Evolutionary conservation across 495 filamentous ascomycete species (phyloP), one percentile per base, ranked within the genome.

Genomic region (Alectoria sarmentosa): DNA sequence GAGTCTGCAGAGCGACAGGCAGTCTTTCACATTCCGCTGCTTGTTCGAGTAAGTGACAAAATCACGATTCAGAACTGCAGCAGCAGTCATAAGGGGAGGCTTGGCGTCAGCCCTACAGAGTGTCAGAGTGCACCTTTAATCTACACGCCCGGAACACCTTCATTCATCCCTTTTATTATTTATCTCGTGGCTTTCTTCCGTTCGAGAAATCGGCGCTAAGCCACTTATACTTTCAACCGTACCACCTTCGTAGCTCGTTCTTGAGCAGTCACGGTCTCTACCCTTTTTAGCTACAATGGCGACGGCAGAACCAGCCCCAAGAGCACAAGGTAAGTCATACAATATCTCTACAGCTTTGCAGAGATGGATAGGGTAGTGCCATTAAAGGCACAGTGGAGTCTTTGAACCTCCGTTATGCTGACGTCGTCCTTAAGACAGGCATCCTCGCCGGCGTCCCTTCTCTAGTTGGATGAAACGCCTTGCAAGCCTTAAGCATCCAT

Each of bases 381-480:
- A 26, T 26, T 26, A 11, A 21, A 14, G 26, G 13, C 44, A 23
- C 10, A 10, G 10, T 26, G 30, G 39, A 17, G 30, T 1, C 14
- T 10, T 21, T 48, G 15, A 49, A 17, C 3, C 28, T 46, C 49
- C 13, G 26, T 54, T 34, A 46, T 60, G 56, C 63, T 73, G 8
- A 73, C 71, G 73, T 61, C 63, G 65, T 66, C 60, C 49, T 66
- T 67, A 87, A n/a, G 86, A 87, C 73, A 81, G 84, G 64, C 84
- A 86, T 76, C 80, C 79, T 64, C 88, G 91, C 61, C 88, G 91
- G 60, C 86, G 88, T 58, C 93, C 93, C 8, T 97, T 98, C 74
- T 85, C 92, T 30, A 88, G 84, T 52, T 92, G 92, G 88, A 90
- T 98, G 86, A 96, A 93, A 80, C 91, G 92, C 66, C 83, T 98